These are phyloP conservation scores for Adiantum capillusveneris DNA, from an alignment of 75 land plant species.

Conservation along the genomic window DNA sequence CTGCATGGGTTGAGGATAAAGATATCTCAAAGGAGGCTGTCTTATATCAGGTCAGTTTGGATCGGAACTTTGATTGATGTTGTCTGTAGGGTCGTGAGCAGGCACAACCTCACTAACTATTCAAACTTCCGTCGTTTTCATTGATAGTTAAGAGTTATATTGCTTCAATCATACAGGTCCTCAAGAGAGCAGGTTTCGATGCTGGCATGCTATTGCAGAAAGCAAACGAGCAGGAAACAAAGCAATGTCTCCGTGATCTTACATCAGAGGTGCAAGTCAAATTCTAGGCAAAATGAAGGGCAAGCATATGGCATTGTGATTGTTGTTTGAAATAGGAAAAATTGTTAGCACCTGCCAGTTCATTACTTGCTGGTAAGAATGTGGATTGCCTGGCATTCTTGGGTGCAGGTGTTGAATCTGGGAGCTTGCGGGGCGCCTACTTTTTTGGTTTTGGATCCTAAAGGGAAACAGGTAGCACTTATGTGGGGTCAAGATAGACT, in stretches of 20 bases:
- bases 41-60: neutral
- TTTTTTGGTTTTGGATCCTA: slow-evolving; percentile 3
- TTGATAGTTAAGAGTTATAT: too few species aligned
- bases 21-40: slow-evolving; percentile 4
- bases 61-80: neutral
- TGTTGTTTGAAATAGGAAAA: too few species aligned
- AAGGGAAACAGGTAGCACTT: neutral
- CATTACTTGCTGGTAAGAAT: too few species aligned
- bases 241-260: slow-evolving; percentile 2
- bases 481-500: slow-evolving; percentile 4
- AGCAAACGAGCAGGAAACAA: neutral
- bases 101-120: too few species aligned
- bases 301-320: too few species aligned
- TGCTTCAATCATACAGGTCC: neutral
- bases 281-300: too few species aligned
- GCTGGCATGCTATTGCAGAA: neutral
- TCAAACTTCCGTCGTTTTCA: too few species aligned
- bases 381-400: too few species aligned
- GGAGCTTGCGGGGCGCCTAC: slow-evolving; percentile 4
- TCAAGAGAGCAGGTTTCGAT: slow-evolving; percentile 5
- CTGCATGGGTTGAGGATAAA: slow-evolving; percentile 14
- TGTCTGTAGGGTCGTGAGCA: neutral
- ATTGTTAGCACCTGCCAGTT: too few species aligned
- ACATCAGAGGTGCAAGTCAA: neutral
- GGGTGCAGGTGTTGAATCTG: neutral